Percentiles rank a stretch among this genome's conserved stretches.
phyloP scores from a whole-genome alignment of 1,284 basidiomycete genomes.

The Ceratobasidium sp. region DNA sequence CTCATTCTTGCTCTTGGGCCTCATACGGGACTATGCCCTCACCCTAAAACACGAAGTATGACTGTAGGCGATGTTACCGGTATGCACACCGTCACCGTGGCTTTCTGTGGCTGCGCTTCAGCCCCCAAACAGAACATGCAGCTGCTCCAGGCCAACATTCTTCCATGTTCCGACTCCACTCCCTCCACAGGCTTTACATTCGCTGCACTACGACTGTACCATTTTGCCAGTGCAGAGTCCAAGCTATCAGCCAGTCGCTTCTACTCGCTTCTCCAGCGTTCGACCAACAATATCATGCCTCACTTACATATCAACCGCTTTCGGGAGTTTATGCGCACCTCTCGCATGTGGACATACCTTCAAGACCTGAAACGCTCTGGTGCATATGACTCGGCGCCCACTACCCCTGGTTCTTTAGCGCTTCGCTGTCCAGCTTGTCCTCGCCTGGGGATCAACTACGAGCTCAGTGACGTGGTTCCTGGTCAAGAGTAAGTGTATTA shows the following conservation, averaged over 20 bases:
- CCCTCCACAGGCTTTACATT: neutral
- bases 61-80: neutral
- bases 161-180: constrained; percentile 1
- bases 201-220: neutral
- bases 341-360: neutral
- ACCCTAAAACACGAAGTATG: neutral
- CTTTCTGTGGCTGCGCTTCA: neutral
- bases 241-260: neutral
- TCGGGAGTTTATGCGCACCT: constrained; percentile 1
- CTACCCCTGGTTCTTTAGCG: neutral
- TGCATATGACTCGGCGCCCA: neutral
- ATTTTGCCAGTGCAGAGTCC: neutral
- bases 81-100: neutral
- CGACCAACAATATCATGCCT: constrained; percentile 16
- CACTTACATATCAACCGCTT: neutral
- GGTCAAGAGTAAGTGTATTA: constrained; percentile 3
- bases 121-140: neutral
- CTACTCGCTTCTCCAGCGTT: neutral
- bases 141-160: neutral
- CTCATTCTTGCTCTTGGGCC: neutral
- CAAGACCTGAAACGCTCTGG: neutral
- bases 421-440: constrained; percentile 17
- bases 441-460: neutral
- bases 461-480: neutral
- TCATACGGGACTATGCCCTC: neutral